Percentiles rank a stretch among this genome's conserved stretches.
Conservation (phyloP, 148 eudicot species). For the Chenopodium album region DNA sequence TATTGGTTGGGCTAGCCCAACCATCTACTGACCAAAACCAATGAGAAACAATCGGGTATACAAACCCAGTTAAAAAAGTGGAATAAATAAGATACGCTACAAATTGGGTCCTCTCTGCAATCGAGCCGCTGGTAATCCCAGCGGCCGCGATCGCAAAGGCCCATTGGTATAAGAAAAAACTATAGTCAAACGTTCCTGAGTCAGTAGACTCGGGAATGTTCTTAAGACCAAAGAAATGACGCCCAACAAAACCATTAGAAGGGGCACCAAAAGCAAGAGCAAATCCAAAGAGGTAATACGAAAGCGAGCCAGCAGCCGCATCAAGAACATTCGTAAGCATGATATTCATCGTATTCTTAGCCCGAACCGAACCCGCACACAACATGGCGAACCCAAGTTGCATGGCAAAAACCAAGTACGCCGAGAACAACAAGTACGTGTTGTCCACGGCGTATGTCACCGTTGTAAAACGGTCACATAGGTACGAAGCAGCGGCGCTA, state of each 20-base stretch:
- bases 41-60: constrained; percentile 44
- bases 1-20: constrained; percentile 35
- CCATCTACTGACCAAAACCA: constrained; percentile 50
- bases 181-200: constrained; percentile 30
- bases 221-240: constrained; percentile 37
- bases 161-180: constrained; percentile 46
- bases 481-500: constrained; percentile 35
- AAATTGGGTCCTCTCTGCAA: constrained; percentile 49
- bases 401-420: constrained; percentile 56
- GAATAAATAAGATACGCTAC: constrained; percentile 48
- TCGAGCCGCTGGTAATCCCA: constrained; percentile 47
- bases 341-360: constrained; percentile 60
- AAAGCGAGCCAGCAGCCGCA: constrained; percentile 53
- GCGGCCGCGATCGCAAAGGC: constrained; percentile 53
- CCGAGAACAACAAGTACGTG: constrained; percentile 52
- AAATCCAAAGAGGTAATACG: constrained; percentile 52
- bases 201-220: constrained; percentile 15
- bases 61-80: constrained; percentile 43
- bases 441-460: constrained; percentile 44
- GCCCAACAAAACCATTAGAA: constrained; percentile 46
- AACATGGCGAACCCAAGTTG: constrained; percentile 63
- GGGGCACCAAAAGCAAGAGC: constrained; percentile 49
- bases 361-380: constrained; percentile 59
- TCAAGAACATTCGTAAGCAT: constrained; percentile 62
- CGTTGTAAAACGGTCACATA: constrained; percentile 41